phyloP scores from a whole-genome alignment of 495 filamentous ascomycete species.

The Trichoderma virens region DNA sequence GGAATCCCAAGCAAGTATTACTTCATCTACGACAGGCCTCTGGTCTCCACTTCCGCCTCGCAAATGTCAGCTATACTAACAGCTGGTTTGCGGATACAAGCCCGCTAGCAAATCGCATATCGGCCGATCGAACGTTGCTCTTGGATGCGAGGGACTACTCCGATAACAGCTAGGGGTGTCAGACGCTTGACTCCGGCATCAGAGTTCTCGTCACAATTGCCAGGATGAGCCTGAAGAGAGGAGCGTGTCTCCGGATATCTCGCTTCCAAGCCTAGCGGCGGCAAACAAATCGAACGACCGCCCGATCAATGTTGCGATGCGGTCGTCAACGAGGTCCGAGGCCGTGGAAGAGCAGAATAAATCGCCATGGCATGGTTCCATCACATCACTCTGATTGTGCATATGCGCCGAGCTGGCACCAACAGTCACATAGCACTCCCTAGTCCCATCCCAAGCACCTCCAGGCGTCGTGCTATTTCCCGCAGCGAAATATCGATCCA shows the following conservation, averaged over 20 bases:
- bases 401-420: neutral
- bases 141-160: neutral
- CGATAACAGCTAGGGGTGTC: neutral
- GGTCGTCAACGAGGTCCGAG: neutral
- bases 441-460: too few relatives aligned
- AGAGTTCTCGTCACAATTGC: neutral
- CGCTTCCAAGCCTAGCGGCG: neutral
- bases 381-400: neutral
- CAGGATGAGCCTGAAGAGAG: neutral
- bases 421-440: too few relatives aligned
- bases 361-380: neutral
- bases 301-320: neutral
- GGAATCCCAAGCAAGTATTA: neutral
- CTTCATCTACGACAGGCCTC: neutral
- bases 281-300: neutral
- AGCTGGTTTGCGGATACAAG: neutral
- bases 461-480: too few relatives aligned
- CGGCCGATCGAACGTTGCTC: neutral
- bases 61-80: neutral
- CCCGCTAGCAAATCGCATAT: neutral
- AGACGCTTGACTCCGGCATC: neutral
- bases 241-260: neutral
- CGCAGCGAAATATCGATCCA: neutral
- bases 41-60: neutral
- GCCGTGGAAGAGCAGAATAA: neutral